Base-by-base conservation (phyloP, 495 filamentous ascomycete genomes). In the Margaritispora aquatica region DNA sequence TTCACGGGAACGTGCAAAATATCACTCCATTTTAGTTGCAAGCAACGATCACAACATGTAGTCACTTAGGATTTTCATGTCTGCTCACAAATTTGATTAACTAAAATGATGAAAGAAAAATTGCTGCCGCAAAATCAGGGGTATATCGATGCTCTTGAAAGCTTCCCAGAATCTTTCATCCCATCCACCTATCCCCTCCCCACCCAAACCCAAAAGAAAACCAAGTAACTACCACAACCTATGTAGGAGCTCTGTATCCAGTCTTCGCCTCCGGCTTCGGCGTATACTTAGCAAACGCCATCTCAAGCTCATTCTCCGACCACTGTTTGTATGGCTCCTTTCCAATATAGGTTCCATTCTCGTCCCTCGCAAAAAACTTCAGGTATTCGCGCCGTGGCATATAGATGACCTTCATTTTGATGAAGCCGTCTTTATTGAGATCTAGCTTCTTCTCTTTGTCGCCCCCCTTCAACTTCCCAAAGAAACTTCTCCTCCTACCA, bases 331-430 rank as follows among this genome's bases (percentile, higher is more conserved):
- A 56, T 24, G 58, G 57, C 52, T 67, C 64, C 26, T 26, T 63
- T 20, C 64, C 64, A 49, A 64, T 54, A 58, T 63, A 67, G 7
- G 49, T 23, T 13, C 61, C 61, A 24, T 55, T 55, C 13, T 41
- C 2, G 27, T 55, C 64, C 31, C 58, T 55, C 38, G 64, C 64
- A 64, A 67, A 67, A 20, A 24, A 62, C 61, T 67, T 67, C 34
- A 59, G 29, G 52, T 67, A 67, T 23, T 67, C 65, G 26, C 53
- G 36, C 34, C 65, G 50, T 27, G 65, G 65, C 65, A 67, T 67
- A 34, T 57, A 62, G n/a, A 67, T 50, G 46, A 67, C 65, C 31
- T 67, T 67, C 38, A 50, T 49, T 17, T n/a, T 44, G 38, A 44
- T 44, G 38, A n/a, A 10, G 7, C 38, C 38, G 38, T 44, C 38